A percentile compares a stretch with the other conserved stretches of the same genome.
Evolutionary conservation across 2,329 filamentous ascomycete genomes (phyloP).

Genomic region (Fusarium verticillioides): DNA sequence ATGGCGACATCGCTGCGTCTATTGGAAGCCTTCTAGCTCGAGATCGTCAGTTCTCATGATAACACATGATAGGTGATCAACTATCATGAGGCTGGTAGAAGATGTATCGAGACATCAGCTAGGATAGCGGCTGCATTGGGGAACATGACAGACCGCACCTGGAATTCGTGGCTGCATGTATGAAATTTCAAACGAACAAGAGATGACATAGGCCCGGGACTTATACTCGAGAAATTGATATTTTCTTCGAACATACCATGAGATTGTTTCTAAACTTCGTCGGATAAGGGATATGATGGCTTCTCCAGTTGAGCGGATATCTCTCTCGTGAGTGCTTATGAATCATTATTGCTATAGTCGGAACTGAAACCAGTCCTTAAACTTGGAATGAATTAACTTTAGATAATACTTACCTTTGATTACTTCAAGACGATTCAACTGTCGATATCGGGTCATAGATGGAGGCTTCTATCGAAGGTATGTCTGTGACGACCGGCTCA

Average conservation of each 20-base stretch:
- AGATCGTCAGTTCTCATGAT: background rate
- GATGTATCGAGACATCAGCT: background rate
- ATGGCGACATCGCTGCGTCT: background rate
- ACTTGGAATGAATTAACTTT: background rate
- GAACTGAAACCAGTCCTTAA: background rate
- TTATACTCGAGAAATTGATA: background rate
- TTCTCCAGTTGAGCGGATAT: too few species aligned
- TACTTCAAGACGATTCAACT: rapidly evolving
- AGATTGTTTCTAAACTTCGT: too few species aligned
- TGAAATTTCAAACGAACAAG: background rate
- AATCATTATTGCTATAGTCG: too few species aligned
- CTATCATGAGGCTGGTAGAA: background rate
- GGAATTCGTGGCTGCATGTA: background rate
- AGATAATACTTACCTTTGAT: rapidly evolving
- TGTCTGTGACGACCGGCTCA: background rate
- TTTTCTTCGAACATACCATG: too few species aligned
- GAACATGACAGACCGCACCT: background rate
- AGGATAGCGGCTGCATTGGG: too few species aligned
- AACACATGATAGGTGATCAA: background rate
- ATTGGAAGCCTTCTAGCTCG: background rate
- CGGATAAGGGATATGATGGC: too few species aligned
- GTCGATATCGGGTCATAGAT: background rate
- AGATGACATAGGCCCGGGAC: too few species aligned
- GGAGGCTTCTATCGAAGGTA: too few species aligned
- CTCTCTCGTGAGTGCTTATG: too few species aligned